These are phyloP conservation scores for Pueraria montana DNA, from an alignment of 306 rosid species.

Conservation along the genomic window DNA sequence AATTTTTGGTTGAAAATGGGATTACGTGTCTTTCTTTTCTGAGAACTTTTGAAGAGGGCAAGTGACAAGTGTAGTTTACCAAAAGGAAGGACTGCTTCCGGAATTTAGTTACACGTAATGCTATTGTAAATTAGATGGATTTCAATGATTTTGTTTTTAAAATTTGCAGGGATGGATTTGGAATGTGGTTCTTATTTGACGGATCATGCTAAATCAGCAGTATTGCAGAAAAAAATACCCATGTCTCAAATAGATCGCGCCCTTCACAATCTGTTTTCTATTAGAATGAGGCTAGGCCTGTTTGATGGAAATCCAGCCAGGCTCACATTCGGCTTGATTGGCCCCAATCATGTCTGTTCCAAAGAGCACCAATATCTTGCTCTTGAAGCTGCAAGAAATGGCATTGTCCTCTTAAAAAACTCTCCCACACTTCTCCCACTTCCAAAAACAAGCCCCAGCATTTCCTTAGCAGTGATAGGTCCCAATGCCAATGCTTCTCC, in stretches of 20 bases:
- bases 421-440: constrained; percentile 73
- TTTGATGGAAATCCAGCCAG: constrained; percentile 78
- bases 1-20: background rate
- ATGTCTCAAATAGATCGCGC: constrained; percentile 74
- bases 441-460: constrained; percentile 55
- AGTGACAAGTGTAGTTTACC: background rate
- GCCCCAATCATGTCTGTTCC: constrained; percentile 75
- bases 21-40: background rate
- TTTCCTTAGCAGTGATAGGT: constrained; percentile 84
- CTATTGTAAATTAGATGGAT: background rate
- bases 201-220: constrained; percentile 71
- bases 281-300: constrained; percentile 86
- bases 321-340: constrained; percentile 68
- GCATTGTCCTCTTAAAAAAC: constrained; percentile 95
- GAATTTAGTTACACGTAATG: background rate
- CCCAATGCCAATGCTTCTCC: constrained; percentile 77
- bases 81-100: background rate
- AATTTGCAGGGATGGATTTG: constrained; percentile 82
- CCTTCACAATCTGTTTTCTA: constrained; percentile 76
- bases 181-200: constrained; percentile 78
- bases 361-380: constrained; percentile 71
- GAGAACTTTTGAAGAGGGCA: background rate
- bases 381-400: constrained; percentile 87
- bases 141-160: background rate
- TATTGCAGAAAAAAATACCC: constrained; percentile 61